Percentiles rank a stretch among this genome's conserved stretches.
These are phyloP conservation scores for Lactifluus piperatus DNA, from an alignment of 768 basidiomycete genomes.

Conservation along the genomic window DNA sequence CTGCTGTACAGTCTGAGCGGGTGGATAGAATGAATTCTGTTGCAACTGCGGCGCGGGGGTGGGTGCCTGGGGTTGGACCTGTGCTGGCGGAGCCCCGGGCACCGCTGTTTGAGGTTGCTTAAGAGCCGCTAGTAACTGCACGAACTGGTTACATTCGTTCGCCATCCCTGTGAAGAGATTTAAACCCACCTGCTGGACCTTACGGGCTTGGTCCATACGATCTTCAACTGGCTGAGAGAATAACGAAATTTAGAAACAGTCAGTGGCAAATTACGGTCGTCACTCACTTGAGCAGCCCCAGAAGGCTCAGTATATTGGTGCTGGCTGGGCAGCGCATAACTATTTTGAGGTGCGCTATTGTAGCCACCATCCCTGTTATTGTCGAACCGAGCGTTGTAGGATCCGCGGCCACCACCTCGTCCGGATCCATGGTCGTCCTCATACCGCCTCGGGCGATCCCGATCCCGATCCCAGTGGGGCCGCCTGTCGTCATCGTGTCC, in stretches of 20 bases:
- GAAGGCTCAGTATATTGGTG: slow-evolving; percentile 26
- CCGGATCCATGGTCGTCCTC: slow-evolving; percentile 31
- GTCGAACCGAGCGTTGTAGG: slow-evolving; percentile 29
- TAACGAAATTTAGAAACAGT: neutral
- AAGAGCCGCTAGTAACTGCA: slow-evolving; percentile 61
- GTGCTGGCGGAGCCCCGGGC: slow-evolving; percentile 31
- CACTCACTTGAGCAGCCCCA: slow-evolving; percentile 26
- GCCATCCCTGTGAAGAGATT: neutral
- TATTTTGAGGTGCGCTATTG: slow-evolving; percentile 16
- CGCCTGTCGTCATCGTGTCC: slow-evolving; percentile 19
- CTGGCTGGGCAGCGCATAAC: slow-evolving; percentile 26
- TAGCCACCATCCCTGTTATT: slow-evolving; percentile 21
- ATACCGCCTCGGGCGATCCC: slow-evolving; percentile 20
- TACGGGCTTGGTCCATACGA: slow-evolving; percentile 79
- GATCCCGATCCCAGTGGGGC: slow-evolving; percentile 16
- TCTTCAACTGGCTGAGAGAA: slow-evolving; percentile 51
- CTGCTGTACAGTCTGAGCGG: slow-evolving; percentile 27
- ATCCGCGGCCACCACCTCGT: slow-evolving; percentile 30
- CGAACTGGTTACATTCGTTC: neutral
- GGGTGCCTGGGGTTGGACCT: slow-evolving; percentile 22
- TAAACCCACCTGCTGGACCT: slow-evolving; percentile 59
- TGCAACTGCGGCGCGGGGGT: slow-evolving; percentile 23
- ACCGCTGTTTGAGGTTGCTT: slow-evolving; percentile 53
- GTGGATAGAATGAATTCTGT: slow-evolving; percentile 36
- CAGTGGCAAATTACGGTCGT: neutral